These are phyloP conservation scores for Westerdykella sp. DNA, from an alignment of 2,329 filamentous ascomycete species.

Conservation along the genomic window DNA sequence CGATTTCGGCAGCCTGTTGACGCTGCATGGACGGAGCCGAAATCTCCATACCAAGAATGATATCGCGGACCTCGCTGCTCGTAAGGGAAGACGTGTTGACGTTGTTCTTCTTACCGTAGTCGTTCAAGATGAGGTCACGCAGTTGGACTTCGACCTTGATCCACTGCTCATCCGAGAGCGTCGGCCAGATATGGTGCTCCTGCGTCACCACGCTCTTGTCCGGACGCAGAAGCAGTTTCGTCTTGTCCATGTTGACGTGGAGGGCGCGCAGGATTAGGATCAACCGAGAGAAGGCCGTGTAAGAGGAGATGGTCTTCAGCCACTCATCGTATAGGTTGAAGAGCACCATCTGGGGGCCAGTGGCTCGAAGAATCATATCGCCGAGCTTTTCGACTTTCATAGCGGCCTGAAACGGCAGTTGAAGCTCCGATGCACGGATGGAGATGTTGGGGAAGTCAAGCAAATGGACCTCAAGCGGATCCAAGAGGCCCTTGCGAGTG, in stretches of 20 bases:
- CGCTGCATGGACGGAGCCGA: constrained; percentile 96
- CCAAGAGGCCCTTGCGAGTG: constrained; percentile 90
- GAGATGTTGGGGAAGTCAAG: constrained; percentile 99
- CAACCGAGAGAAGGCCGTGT: constrained; percentile 94
- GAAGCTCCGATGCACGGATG: constrained; percentile 91
- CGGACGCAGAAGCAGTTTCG: constrained; percentile 86
- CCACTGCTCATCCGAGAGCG: constrained; percentile 92
- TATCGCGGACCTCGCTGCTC: constrained; percentile 93
- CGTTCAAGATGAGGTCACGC: constrained; percentile 91
- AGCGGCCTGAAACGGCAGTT: constrained; percentile 96
- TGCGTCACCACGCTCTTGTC: constrained; percentile 98
- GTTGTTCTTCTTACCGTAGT: constrained; percentile 99
- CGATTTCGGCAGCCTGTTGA: constrained; percentile 96
- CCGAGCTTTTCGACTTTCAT: constrained; percentile 99
- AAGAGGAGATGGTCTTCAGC: constrained; percentile 96
- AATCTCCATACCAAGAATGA: constrained; percentile 99
- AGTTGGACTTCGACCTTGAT: constrained; percentile 98
- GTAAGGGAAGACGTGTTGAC: constrained; percentile 97
- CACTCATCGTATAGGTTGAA: constrained; percentile 99
- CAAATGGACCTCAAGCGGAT: constrained; percentile 93
- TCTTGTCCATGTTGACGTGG: constrained; percentile 98
- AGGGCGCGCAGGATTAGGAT: constrained; percentile 89
- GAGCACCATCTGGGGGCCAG: constrained; percentile 98
- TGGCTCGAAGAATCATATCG: constrained; percentile 96
- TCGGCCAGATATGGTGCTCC: constrained; percentile 98